Evolutionary conservation across 352 stramenopile species (phyloP), one percentile per base, ranked within the genome.

Genomic region (Phytophthora lateralis): DNA sequence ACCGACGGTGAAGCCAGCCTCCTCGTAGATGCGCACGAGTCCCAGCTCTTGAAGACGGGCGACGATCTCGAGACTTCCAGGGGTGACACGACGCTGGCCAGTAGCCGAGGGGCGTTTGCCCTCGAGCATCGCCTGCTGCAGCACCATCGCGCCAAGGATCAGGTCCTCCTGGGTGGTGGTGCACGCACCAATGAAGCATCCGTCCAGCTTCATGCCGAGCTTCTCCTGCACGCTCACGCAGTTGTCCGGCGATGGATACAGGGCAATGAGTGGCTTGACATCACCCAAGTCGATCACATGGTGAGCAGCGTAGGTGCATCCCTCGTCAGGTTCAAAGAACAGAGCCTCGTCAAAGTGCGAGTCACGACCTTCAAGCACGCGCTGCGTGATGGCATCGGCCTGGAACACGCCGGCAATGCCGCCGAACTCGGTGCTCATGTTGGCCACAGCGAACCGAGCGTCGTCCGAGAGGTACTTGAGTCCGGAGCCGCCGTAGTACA

Each of bases 401-500:
- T 81, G 75, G 47, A 93, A 93, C 12, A 93, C 82, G 11, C 85
- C 85, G n/a, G 82, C 82, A 52, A 93, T 93, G 34, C 70, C 85
- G 20, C 85, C 85, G 56, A 93, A 93, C 67, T 93, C 85, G 18
- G 85, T 90, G 43, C 73, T 91, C 85, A 93, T 93, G 59, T 93
- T 93, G 35, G 80, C 78, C 38, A 93, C 83, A 15, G 85, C 85
- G 62, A 93, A 93, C 4, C 85, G 82, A 12, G 85, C 85, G 52
- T 93, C 85, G 46, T 89, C 81, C n/a, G 82, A 91, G 11, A 93
- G 48, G 55, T 80, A 70, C 53, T 75, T 63, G 15, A 93, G 73
- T 0, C 83, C 83, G 0, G 76, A 65, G 49, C 85, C 85, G 46
- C 81, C 82, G 53, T 89, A 93, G 59, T 90, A 90, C 34, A 93